A percentile compares a stretch with the other conserved stretches of the same genome.
phyloP scores from a whole-genome alignment of 768 basidiomycete genomes.

The Russula emetica region DNA sequence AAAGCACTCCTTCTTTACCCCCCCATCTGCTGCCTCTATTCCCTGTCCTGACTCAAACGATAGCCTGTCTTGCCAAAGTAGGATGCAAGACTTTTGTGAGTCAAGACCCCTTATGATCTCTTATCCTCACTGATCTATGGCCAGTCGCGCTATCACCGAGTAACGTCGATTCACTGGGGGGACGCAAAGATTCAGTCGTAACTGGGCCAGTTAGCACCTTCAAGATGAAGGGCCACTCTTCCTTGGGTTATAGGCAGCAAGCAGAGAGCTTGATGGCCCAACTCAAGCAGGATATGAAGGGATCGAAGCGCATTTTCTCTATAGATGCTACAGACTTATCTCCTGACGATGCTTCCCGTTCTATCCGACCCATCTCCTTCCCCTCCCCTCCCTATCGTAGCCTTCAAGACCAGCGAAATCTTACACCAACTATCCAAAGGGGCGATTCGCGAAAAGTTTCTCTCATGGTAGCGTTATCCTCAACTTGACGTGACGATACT shows the following conservation, averaged over 20 bases:
- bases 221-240: constrained; percentile 46
- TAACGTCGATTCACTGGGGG: neutral
- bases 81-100: neutral
- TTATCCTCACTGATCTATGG: neutral
- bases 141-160: neutral
- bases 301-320: constrained; percentile 68
- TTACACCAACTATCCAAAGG: neutral
- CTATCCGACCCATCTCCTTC: neutral
- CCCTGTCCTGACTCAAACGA: neutral
- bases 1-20: constrained; percentile 70
- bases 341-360: constrained; percentile 3
- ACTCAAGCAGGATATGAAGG: constrained; percentile 74
- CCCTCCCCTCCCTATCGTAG: neutral
- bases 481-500: constrained; percentile 35
- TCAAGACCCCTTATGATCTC: neutral
- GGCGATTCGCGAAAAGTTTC: neutral
- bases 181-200: neutral
- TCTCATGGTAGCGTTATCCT: constrained; percentile 2
- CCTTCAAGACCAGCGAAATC: neutral
- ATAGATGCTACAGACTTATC: constrained; percentile 56
- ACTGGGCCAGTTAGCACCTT: constrained; percentile 28
- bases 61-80: neutral
- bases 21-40: constrained; percentile 41
- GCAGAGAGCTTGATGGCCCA: constrained; percentile 82
- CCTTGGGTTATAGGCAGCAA: constrained; percentile 66